Evolutionary conservation across 306 rosid genomes (phyloP), one percentile per base, ranked within the genome.

Genomic region (Citrullus mucosospermus): DNA sequence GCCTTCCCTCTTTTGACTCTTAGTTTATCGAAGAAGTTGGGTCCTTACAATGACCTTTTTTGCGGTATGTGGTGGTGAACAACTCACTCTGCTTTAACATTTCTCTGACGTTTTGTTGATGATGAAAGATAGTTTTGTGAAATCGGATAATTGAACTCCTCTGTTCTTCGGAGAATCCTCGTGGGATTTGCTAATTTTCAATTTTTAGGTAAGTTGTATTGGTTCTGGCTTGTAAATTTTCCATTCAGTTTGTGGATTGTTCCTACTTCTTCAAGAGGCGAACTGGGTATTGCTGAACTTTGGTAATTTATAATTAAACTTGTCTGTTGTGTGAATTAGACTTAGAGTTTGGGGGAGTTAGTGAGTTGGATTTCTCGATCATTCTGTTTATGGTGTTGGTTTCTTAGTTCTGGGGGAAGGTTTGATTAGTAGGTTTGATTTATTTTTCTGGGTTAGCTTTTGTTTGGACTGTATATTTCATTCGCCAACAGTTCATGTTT

Each of bases 391-490:
- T 15, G 50, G 46, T 2, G 32, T 60, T 77, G 44, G 30, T 39
- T 25, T 76, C 79, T 34, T 76, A 11, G 79, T n/a, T 36, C 55
- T 43, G 75, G 54, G 54, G 55, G 34, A 41, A n/a, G 44, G 22
- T 48, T 50, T 71, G 57, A 15, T 71, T 25, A n/a, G 56, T 44
- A 50, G 30, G 63, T 53, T n/a, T 75, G 34, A 3, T 34, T 65
- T 79, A 20, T 17, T 61, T 59, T 58, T 50, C 67, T 78, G 70
- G 72, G 58, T 80, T 41, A 34, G 50, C 18, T 39, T 85, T 59
- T 78, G 34, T 75, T 9, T 39, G 25, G 48, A 74, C 63, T 17
- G 18, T 50, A 4, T 20, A 34, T 50, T 32, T 32, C 78, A 30
- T 73, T 51, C 16, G 55, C 3, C 57, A 3, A 48, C 54, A 16